Evolutionary conservation across 2,329 filamentous ascomycete species (phyloP).

Genomic region (Trichoderma polysporum): DNA sequence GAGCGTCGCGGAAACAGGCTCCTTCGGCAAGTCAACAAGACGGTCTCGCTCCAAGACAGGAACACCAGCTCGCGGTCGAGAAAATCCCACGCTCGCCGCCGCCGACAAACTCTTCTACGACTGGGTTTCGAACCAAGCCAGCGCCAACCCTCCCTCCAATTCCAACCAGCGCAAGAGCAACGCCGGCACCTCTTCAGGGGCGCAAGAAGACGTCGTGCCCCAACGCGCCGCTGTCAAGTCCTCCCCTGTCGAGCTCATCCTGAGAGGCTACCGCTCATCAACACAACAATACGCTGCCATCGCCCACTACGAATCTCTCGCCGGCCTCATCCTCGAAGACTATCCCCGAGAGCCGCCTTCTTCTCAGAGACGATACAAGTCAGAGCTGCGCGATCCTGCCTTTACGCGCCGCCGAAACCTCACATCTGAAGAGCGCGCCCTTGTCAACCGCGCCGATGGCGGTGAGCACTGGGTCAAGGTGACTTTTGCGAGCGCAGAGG

Average conservation of each 20-base stretch:
- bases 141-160: conserved; percentile 24
- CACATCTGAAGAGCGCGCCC: conserved; percentile 69
- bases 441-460: conserved; percentile 78
- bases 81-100: conserved; percentile 61
- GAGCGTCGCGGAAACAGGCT: conserved; percentile 59
- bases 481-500: conserved; percentile 72
- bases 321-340: conserved; percentile 86
- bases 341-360: conserved; percentile 83
- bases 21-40: conserved; percentile 66
- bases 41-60: conserved; percentile 62
- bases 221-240: conserved; percentile 37
- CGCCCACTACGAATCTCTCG: conserved; percentile 82
- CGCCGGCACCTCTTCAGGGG: conserved; percentile 35
- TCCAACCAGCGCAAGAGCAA: conserved; percentile 38
- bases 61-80: conserved; percentile 54
- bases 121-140: conserved; percentile 53
- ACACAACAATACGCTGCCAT: conserved; percentile 81
- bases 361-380: conserved; percentile 67
- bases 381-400: conserved; percentile 70
- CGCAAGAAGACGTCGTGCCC: conserved; percentile 42
- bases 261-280: conserved; percentile 72
- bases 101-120: conserved; percentile 62
- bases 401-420: conserved; percentile 65
- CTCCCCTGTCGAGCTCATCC: conserved; percentile 69
- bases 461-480: conserved; percentile 92